Evolutionary conservation across 2,329 filamentous ascomycete genomes (phyloP).

Genomic region (Aulographum hederae): DNA sequence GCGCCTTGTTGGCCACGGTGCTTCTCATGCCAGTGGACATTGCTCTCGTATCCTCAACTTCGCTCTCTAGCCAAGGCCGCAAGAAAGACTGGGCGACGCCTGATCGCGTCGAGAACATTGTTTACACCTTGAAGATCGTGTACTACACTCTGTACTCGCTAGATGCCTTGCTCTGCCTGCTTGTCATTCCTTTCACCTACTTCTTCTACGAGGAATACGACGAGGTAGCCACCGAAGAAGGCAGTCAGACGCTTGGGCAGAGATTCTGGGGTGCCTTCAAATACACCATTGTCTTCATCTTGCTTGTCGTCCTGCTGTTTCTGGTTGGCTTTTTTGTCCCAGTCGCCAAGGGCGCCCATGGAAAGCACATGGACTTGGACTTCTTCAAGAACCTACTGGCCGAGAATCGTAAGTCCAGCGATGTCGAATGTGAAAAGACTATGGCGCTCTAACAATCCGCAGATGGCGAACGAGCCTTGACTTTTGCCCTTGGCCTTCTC

Average conservation of each 20-base stretch:
- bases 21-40: slow-evolving; percentile 90
- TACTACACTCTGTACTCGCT: slow-evolving; percentile 90
- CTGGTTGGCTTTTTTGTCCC: slow-evolving; percentile 89
- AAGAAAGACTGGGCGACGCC: slow-evolving; percentile 95
- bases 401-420: slow-evolving; percentile 47
- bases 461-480: slow-evolving; percentile 80
- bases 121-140: slow-evolving; percentile 65
- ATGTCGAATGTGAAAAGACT: neutral
- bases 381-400: slow-evolving; percentile 76
- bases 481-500: slow-evolving; percentile 76
- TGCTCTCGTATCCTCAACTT: slow-evolving; percentile 81
- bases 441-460: slow-evolving; percentile 4
- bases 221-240: slow-evolving; percentile 68
- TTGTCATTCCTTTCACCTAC: slow-evolving; percentile 89
- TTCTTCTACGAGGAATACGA: slow-evolving; percentile 98
- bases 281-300: slow-evolving; percentile 74
- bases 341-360: slow-evolving; percentile 44
- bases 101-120: slow-evolving; percentile 57
- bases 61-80: slow-evolving; percentile 50
- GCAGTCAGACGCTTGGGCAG: slow-evolving; percentile 49
- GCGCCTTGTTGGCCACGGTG: slow-evolving; percentile 75
- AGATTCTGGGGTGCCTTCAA: slow-evolving; percentile 73
- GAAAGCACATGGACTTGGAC: slow-evolving; percentile 65
- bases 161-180: slow-evolving; percentile 72
- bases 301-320: slow-evolving; percentile 67